Evolutionary conservation across 345 rosid species (phyloP), one percentile per base, ranked within the genome.

Genomic region (Mercurialis annua): DNA sequence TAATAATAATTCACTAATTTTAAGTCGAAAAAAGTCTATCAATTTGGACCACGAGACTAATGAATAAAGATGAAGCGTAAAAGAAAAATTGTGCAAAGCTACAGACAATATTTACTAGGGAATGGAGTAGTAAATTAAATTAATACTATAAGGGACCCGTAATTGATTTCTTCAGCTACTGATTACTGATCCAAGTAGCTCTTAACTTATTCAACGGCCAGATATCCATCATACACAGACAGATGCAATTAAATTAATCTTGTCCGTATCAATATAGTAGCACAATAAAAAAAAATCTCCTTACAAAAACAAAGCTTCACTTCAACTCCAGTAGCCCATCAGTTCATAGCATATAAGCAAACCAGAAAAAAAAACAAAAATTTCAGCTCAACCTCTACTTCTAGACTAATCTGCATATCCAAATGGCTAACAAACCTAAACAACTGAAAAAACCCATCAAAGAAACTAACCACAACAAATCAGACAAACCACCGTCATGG

Each of bases 401-500:
- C 24, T 47, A 40, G 58, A 52, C 55, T 57, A 58, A 44, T 40
- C 11, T 40, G 44, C 44, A 40, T 43, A 68, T 1, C 24, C 77
- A 76, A n/a, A 86, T 86, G 94, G 85, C 83, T 21, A 83, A n/a
- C n/a, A n/a, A 77, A 53, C 78, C 78, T 9, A 75, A 60, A 56
- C 33, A 65, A 56, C 73, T 77, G 43, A 70, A 10, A 59, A 80
- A 79, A 72, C 75, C 74, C 74, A 66, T 54, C 65, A 78, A 40
- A 47, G 75, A 71, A 76, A 73, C 52, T 26, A 62, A 69, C 49
- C 81, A 77, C 69, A 76, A 49, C 73, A 77, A 71, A 63, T 18
- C 73, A 18, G 81, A 78, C n/a, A 82, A 78, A 20, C 67, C 79
- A 18, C 78, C 85, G 33, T 78, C 92, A 50, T 87, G 92, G 92